Evolutionary conservation across 805 yeast species (phyloP).

Genomic region (Soucietia sequanensis): DNA sequence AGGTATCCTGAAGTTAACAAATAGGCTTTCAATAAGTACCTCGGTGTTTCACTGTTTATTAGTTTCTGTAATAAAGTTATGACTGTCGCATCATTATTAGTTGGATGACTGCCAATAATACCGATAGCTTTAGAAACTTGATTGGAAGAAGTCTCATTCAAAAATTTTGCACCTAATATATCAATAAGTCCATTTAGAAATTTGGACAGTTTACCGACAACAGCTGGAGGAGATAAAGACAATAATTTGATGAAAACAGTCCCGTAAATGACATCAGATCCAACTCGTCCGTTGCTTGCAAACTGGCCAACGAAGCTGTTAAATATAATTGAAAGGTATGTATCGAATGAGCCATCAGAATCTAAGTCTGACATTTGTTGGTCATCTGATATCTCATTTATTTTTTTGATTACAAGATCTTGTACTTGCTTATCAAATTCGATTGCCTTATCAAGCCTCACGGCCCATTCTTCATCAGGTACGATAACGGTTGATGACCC

Average conservation of each 20-base stretch:
- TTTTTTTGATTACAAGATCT: conserved; percentile 17
- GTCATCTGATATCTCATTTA: conserved; percentile 15
- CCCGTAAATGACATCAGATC: conserved; percentile 31
- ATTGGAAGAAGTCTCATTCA: conserved; percentile 19
- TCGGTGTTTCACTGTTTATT: conserved; percentile 6
- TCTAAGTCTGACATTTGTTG: conserved; percentile 12
- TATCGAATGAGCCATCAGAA: conserved; percentile 10
- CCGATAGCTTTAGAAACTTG: conserved; percentile 48
- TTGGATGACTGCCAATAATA: conserved; percentile 46
- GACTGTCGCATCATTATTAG: conserved; percentile 8
- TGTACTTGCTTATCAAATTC: conserved; percentile 58
- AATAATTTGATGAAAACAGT: conserved; percentile 31
- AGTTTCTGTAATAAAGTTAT: conserved; percentile 6
- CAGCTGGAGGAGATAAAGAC: conserved; percentile 27
- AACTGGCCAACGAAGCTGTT: conserved; percentile 31
- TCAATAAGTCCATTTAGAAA: conserved; percentile 20
- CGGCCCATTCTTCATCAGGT: conserved; percentile 72
- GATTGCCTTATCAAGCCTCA: conserved; percentile 66
- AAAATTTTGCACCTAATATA: conserved; percentile 18
- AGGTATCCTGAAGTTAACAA: conserved; percentile 43
- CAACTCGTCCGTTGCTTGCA: conserved; percentile 8
- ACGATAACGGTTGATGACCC: conserved; percentile 54
- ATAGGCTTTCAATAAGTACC: conserved; percentile 15
- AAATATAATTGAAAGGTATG: conserved; percentile 33
- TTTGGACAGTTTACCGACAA: conserved; percentile 18